A percentile compares a stretch with the other conserved stretches of the same genome.
Evolutionary conservation across 805 yeast species (phyloP).

Genomic region (Zygosaccharomyces lentus): DNA sequence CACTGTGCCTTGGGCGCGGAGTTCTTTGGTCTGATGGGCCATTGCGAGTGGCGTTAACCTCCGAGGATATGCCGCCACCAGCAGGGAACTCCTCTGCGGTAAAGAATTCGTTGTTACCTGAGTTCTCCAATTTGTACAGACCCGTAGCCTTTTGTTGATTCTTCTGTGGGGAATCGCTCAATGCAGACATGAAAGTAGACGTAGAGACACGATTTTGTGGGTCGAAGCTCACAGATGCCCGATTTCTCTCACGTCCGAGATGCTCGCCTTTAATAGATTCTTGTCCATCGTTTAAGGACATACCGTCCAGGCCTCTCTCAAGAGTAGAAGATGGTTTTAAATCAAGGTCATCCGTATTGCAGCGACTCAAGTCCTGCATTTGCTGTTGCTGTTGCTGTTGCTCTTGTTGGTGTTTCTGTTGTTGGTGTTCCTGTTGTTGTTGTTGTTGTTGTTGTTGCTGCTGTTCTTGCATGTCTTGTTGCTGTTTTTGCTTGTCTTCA

Average conservation of each 20-base stretch:
- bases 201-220: constrained; percentile 19
- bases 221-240: not conserved
- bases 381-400: constrained; percentile 11
- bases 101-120: constrained; percentile 27
- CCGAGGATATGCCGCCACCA: not conserved
- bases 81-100: constrained; percentile 31
- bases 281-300: constrained; percentile 13
- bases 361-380: not conserved
- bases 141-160: constrained; percentile 24
- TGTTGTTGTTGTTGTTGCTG: constrained; percentile 7
- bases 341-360: constrained; percentile 10
- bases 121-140: constrained; percentile 26
- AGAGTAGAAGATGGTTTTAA: constrained; percentile 21
- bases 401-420: constrained; percentile 8
- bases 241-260: not conserved
- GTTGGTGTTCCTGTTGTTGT: constrained; percentile 4
- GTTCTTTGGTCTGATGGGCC: not conserved
- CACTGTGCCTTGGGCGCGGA: not conserved
- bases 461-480: constrained; percentile 6
- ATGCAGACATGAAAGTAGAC: constrained; percentile 24
- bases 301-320: constrained; percentile 20
- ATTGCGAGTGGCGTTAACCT: not conserved
- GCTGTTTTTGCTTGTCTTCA: not conserved
- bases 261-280: not conserved
- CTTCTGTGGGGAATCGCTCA: constrained; percentile 27